phyloP scores from a whole-genome alignment of 2,329 filamentous ascomycete species.

The Metarhizium robertsii region DNA sequence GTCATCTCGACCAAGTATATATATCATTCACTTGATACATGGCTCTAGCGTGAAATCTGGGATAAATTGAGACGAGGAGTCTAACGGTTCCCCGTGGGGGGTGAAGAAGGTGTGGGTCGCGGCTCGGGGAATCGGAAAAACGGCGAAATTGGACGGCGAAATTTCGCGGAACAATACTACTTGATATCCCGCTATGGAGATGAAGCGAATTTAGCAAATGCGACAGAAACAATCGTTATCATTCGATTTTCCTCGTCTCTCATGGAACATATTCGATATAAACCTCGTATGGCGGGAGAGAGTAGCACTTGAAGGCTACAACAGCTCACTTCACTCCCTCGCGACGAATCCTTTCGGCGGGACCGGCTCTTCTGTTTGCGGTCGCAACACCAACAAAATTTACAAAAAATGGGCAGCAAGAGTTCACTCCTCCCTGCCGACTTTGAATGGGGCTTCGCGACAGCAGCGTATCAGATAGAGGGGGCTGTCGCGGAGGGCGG shows the following conservation, averaged over 20 bases:
- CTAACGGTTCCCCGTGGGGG: background rate
- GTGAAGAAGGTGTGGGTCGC: background rate
- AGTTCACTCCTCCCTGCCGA: conserved; percentile 19
- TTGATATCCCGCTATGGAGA: background rate
- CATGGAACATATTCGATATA: too few relatives aligned
- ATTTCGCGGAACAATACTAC: background rate
- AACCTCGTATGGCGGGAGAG: too few relatives aligned
- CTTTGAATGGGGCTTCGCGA: conserved; percentile 33
- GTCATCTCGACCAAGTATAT: background rate
- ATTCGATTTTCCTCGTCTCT: background rate
- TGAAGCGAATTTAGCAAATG: background rate
- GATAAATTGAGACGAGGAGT: background rate
- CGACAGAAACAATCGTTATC: background rate
- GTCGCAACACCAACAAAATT: background rate
- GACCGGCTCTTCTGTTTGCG: background rate
- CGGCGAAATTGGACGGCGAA: background rate
- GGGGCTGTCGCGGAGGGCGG: conserved; percentile 31
- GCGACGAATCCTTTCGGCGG: background rate
- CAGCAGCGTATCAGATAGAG: conserved; percentile 35
- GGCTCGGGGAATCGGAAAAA: background rate
- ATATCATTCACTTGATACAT: background rate
- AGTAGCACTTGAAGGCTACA: background rate
- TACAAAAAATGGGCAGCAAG: conserved; percentile 6
- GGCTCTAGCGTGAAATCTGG: background rate
- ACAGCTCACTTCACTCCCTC: background rate